These are phyloP conservation scores for Magnolia changhungtana DNA, from an alignment of 164 flowering plant genomes.

Conservation along the genomic window DNA sequence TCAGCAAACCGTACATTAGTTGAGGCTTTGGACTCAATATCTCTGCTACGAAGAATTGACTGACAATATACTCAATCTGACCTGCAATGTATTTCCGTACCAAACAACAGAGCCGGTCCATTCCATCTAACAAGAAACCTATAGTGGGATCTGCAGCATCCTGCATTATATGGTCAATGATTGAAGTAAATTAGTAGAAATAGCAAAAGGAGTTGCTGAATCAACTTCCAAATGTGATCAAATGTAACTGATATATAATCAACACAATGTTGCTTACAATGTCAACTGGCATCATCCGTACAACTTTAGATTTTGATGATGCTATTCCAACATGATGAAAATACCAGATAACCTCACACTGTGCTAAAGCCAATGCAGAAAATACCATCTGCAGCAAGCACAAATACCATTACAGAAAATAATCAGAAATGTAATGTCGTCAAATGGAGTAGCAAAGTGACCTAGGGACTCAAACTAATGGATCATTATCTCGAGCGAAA, in stretches of 20 bases:
- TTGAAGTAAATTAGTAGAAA: background rate
- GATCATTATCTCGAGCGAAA: too few species aligned
- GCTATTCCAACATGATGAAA: conserved; percentile 91
- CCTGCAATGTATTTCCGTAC: conserved; percentile 98
- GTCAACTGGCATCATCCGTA: conserved; percentile 64
- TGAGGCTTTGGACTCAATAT: background rate
- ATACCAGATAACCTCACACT: conserved; percentile 86
- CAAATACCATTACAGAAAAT: background rate
- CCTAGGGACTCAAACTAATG: background rate
- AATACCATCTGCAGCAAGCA: conserved; percentile 74
- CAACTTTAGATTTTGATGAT: conserved; percentile 72
- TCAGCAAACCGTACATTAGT: background rate
- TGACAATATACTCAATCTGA: conserved; percentile 16
- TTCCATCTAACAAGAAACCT: conserved; percentile 91
- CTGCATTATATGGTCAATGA: conserved; percentile 37
- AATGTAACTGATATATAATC: background rate
- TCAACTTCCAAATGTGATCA: background rate
- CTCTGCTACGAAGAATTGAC: background rate
- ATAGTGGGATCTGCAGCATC: conserved; percentile 97
- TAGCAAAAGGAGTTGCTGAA: background rate
- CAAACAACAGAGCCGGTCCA: conserved; percentile 83
- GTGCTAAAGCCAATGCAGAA: conserved; percentile 94
- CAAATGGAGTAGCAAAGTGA: background rate
- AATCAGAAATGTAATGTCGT: background rate
- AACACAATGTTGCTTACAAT: conserved; percentile 47